Evolutionary conservation across 768 basidiomycete species (phyloP).

Genomic region (Amanita rubescens): DNA sequence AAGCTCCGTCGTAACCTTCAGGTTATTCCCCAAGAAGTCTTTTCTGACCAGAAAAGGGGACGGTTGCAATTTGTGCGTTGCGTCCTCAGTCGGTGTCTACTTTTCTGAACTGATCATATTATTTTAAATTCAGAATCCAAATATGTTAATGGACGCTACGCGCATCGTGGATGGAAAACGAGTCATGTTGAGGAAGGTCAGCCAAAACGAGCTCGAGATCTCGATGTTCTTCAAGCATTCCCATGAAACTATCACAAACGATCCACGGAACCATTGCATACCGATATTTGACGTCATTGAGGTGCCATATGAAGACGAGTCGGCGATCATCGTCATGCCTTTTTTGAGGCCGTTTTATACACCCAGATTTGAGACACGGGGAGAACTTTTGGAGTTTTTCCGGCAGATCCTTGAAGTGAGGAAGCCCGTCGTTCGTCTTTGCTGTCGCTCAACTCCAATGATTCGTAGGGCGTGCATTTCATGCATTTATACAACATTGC

Average conservation of each 20-base stretch:
- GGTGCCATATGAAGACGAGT: conserved; percentile 13
- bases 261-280: conserved; percentile 29
- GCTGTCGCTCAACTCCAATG: neutral
- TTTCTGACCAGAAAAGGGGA: conserved; percentile 14
- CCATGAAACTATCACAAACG: conserved; percentile 5
- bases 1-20: conserved; percentile 23
- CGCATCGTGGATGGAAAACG: conserved; percentile 22
- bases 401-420: conserved; percentile 21
- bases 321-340: conserved; percentile 24
- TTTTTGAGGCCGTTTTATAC: conserved; percentile 14
- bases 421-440: neutral
- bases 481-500: conserved; percentile 25
- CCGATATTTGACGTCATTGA: conserved; percentile 20
- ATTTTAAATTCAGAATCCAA: neutral
- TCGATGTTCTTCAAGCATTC: conserved; percentile 15
- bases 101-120: conserved; percentile 10
- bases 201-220: conserved; percentile 25
- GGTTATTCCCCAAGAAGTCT: conserved; percentile 18
- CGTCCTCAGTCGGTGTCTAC: neutral
- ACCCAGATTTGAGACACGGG: conserved; percentile 22
- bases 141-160: conserved; percentile 22
- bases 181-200: conserved; percentile 24
- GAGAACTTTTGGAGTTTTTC: conserved; percentile 24
- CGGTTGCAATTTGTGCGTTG: neutral
- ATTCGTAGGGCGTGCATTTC: conserved; percentile 23